These are phyloP conservation scores for Elsinoe perseae DNA, from an alignment of 2,329 filamentous ascomycete species.

Conservation along the genomic window DNA sequence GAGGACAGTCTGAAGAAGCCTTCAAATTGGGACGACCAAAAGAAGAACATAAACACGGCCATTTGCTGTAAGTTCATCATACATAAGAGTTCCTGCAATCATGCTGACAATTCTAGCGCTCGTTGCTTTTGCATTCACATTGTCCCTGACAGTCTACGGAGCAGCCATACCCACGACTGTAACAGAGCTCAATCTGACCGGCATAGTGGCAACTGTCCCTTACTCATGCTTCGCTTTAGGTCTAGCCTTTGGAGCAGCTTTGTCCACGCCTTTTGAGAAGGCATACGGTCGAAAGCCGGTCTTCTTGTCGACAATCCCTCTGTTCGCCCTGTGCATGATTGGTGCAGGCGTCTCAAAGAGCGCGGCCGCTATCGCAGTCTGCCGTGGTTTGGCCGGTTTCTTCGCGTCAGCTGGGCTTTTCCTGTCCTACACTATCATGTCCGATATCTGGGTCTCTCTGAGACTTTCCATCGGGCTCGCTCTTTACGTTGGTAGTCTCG, in stretches of 20 bases:
- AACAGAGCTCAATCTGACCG: neutral
- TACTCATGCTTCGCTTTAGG: constrained; percentile 51
- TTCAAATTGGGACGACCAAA: constrained; percentile 14
- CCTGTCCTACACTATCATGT: constrained; percentile 31
- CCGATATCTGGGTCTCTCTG: constrained; percentile 30
- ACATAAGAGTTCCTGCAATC: neutral
- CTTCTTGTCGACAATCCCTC: constrained; percentile 58
- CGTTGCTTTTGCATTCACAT: constrained; percentile 7
- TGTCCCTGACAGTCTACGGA: constrained; percentile 9
- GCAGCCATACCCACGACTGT: constrained; percentile 2
- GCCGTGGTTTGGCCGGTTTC: constrained; percentile 46
- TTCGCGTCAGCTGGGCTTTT: constrained; percentile 29
- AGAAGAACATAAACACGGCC: constrained; percentile 14
- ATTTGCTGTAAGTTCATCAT: constrained; percentile 7
- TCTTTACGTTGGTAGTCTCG: constrained; percentile 27
- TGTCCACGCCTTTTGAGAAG: constrained; percentile 50
- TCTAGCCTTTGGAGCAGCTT: constrained; percentile 64
- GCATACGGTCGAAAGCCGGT: constrained; percentile 61
- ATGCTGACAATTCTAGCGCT: neutral
- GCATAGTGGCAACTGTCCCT: constrained; percentile 47
- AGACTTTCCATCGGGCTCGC: constrained; percentile 27
- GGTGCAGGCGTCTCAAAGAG: constrained; percentile 47
- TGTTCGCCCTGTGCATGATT: constrained; percentile 49
- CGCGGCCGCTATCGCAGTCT: constrained; percentile 60
- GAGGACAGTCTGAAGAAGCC: constrained; percentile 10